Percentiles rank a stretch among this genome's conserved stretches.
Evolutionary conservation across 164 flowering plant genomes (phyloP).

Genomic region (Piper betle): DNA sequence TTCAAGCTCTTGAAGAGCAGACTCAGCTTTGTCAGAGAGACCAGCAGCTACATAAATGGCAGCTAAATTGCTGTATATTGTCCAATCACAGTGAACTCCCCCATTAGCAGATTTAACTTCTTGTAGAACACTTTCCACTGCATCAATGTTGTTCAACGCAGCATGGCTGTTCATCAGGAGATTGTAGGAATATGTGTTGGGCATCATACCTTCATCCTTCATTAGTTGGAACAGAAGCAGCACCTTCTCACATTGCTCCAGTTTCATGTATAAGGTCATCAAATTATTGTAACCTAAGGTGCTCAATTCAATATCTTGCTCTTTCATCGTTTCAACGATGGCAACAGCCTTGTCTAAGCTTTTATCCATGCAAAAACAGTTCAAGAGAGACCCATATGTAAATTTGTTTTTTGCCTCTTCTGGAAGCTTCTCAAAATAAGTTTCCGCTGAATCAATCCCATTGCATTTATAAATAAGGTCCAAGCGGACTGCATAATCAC

Average conservation of each 20-base stretch:
- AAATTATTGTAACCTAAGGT: conserved; percentile 37
- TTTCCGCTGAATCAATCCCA: conserved; percentile 50
- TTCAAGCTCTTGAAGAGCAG: conserved; percentile 39
- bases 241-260: conserved; percentile 50
- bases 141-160: conserved; percentile 30
- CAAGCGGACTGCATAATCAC: conserved; percentile 35
- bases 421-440: conserved; percentile 35
- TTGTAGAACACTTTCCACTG: conserved; percentile 37
- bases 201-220: conserved; percentile 32
- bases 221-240: conserved; percentile 34
- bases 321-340: conserved; percentile 46
- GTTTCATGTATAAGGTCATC: conserved; percentile 36
- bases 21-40: conserved; percentile 45
- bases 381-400: conserved; percentile 59
- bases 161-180: conserved; percentile 45
- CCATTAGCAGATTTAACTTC: conserved; percentile 24
- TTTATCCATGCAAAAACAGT: conserved; percentile 41
- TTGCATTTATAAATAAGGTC: conserved; percentile 48
- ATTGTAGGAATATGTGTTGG: conserved; percentile 23
- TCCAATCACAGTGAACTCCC: conserved; percentile 26
- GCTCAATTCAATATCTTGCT: conserved; percentile 15
- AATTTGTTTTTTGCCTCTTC: conserved; percentile 15
- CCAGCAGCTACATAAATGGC: conserved; percentile 38
- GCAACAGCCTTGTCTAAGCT: conserved; percentile 42
- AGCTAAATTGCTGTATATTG: conserved; percentile 49